These are phyloP conservation scores for Xylariaceae sp. DNA, from an alignment of 2,329 filamentous ascomycete genomes.

Conservation along the genomic window DNA sequence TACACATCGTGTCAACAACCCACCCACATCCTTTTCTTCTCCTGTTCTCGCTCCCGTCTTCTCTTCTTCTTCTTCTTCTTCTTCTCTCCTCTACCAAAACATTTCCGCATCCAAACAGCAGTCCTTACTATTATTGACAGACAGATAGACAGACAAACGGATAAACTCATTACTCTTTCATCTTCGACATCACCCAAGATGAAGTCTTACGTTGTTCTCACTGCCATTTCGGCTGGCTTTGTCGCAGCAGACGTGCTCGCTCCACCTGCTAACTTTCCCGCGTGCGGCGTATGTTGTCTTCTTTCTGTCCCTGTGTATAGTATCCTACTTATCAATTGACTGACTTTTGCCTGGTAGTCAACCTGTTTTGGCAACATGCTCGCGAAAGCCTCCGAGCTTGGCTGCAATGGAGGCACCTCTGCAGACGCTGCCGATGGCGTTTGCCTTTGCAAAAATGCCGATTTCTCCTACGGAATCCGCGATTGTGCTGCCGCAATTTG, in stretches of 20 bases:
- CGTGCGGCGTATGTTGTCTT: conserved; percentile 59
- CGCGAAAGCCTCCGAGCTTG: conserved; percentile 51
- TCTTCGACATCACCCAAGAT: conserved; percentile 48
- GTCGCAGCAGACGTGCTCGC: conserved; percentile 50
- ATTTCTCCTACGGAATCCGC: conserved; percentile 50
- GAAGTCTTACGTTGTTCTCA: conserved; percentile 56
- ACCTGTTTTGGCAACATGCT: conserved; percentile 60
- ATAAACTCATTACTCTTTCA: conserved; percentile 16
- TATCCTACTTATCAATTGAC: background rate
- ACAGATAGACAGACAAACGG: conserved; percentile 19
- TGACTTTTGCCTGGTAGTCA: conserved; percentile 44
- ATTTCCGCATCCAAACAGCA: conserved; percentile 37
- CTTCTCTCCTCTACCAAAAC: conserved; percentile 27
- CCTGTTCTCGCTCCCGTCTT: conserved; percentile 9
- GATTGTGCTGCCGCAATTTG: conserved; percentile 42
- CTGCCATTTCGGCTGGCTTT: conserved; percentile 50
- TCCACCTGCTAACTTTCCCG: conserved; percentile 49
- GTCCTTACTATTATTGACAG: conserved; percentile 37
- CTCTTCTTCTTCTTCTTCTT: conserved; percentile 14
- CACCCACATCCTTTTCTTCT: conserved; percentile 4
- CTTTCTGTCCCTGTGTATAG: background rate
- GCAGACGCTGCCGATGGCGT: conserved; percentile 34
- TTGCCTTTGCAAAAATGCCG: conserved; percentile 52
- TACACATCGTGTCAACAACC: background rate
- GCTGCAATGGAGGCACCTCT: conserved; percentile 48